Evolutionary conservation across 2,329 filamentous ascomycete genomes (phyloP), one percentile per base, ranked within the genome.

Genomic region (Penicillium sp.): DNA sequence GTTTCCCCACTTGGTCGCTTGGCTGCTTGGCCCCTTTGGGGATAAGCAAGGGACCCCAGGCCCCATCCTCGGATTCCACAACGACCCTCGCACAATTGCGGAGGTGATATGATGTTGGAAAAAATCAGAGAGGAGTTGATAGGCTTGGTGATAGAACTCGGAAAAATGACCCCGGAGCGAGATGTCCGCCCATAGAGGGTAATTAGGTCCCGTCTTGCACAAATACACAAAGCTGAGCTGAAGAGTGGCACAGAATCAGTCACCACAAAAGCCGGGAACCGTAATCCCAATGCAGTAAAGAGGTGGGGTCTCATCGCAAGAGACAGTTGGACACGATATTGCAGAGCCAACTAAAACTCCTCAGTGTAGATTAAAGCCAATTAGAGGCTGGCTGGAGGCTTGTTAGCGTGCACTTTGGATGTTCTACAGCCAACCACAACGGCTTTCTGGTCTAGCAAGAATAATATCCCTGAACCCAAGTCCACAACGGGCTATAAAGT

Each of bases 261-360:
- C 25, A 28, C 25, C 42, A 28, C 38, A 39, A 34, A 14, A 31
- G n/a, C 22, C 55, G 55, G 61, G 59, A 61, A 47, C 31, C 15
- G 50, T 50, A 61, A 59, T 52, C 61, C 59, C 59, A 55, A 55
- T 55, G 12, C 31, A 57, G 61, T 41, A 61, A 63, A 38, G 55
- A 41, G 45, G 49, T 56, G 35, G 49, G 47, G 34, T 38, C 10
- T 37, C n/a, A 2, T 20, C 20, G 43, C 25, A 55, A 38, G 31
- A 49, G 54, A 20, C 53, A 38, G 43, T 48, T 35, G 45, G 45
- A 20, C n/a, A 35, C 31, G 31, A 31, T 31, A 10, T 31, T 31
- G 15, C 14, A 20, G 14, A 12, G 7, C 43, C 43, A 31, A 47
- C 31, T 0, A 47, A 31, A 47, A 11, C 22, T 14, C 10, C 25